phyloP scores from a whole-genome alignment of 1,139 yeast genomes.

The Zygotorulaspora mrakii region DNA sequence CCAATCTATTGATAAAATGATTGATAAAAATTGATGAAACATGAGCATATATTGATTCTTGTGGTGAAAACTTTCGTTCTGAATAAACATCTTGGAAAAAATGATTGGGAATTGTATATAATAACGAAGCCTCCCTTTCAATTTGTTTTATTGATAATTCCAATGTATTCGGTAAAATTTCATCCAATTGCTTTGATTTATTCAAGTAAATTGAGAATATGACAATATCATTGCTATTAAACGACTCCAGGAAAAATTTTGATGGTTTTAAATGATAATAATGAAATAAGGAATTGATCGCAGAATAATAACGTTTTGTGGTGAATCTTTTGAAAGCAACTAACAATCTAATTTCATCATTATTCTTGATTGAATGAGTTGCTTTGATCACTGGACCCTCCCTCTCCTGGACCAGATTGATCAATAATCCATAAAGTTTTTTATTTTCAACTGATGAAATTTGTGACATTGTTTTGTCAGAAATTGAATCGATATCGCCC shows the following conservation, averaged over 20 bases:
- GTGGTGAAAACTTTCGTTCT: slow-evolving; percentile 77
- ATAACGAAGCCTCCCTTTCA: slow-evolving; percentile 87
- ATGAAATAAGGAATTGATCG: slow-evolving; percentile 81
- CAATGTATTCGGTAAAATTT: slow-evolving; percentile 38
- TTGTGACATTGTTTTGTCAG: slow-evolving; percentile 75
- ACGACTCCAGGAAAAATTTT: slow-evolving; percentile 91
- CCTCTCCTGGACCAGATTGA: slow-evolving; percentile 63
- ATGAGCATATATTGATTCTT: slow-evolving; percentile 92
- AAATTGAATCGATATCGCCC: slow-evolving; percentile 57
- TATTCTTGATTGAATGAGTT: slow-evolving; percentile 66
- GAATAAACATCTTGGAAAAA: slow-evolving; percentile 73
- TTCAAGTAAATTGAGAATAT: slow-evolving; percentile 82
- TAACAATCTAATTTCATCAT: slow-evolving; percentile 77
- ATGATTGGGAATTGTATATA: slow-evolving; percentile 88
- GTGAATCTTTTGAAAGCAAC: slow-evolving; percentile 85
- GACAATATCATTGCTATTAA: slow-evolving; percentile 75
- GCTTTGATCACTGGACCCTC: slow-evolving; percentile 94
- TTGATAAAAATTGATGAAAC: slow-evolving; percentile 89
- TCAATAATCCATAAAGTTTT: slow-evolving; percentile 66
- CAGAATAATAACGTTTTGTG: slow-evolving; percentile 83
- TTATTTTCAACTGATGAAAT: slow-evolving; percentile 81
- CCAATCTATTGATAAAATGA: slow-evolving; percentile 90
- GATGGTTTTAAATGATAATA: slow-evolving; percentile 84
- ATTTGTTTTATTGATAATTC: slow-evolving; percentile 86
- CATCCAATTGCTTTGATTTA: slow-evolving; percentile 38